Evolutionary conservation across 257 asterid species (phyloP).

Genomic region (Datura wrightii): DNA sequence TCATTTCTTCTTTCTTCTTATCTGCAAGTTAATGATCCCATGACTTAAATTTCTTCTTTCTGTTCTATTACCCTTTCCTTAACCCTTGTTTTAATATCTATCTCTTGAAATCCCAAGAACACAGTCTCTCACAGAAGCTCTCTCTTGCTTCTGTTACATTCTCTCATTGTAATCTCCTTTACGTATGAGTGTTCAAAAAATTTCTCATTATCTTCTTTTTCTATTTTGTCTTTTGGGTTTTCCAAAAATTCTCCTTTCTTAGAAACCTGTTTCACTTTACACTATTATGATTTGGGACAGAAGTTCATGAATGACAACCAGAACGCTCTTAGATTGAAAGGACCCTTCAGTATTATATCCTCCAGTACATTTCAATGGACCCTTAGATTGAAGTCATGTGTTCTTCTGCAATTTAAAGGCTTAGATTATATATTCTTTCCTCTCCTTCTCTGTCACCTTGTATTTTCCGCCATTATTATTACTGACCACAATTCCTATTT

Average conservation of each 20-base stretch:
- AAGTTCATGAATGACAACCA: slow-evolving; percentile 12
- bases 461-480: neutral
- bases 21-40: neutral
- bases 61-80: neutral
- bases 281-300: neutral
- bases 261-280: neutral
- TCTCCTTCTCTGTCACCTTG: neutral
- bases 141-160: neutral
- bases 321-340: neutral
- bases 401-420: neutral
- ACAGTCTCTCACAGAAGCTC: neutral
- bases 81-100: neutral
- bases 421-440: neutral
- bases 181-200: too few species aligned
- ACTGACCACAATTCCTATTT: slow-evolving; percentile 7
- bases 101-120: neutral
- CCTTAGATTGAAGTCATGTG: neutral
- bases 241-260: neutral
- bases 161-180: neutral
- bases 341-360: neutral
- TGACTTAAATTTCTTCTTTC: neutral
- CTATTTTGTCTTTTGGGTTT: neutral
- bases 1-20: neutral
- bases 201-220: neutral
- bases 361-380: neutral